Percentiles rank a stretch among this genome's conserved stretches.
phyloP scores from a whole-genome alignment of 2,329 filamentous ascomycete species.

The Periglandula ipomoeae region DNA sequence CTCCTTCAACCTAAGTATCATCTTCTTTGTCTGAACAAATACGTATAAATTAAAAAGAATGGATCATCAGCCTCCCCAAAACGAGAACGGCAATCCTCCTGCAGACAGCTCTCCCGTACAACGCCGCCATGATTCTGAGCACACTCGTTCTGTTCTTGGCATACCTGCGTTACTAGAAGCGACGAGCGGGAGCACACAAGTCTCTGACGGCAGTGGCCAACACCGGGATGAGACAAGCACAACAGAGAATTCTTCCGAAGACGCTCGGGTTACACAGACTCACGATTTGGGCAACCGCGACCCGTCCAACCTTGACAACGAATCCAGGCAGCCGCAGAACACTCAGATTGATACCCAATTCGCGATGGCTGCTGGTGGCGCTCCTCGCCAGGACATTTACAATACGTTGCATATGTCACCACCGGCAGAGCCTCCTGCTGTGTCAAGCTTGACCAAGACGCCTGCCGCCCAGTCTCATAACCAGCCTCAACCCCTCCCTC shows the following conservation, averaged over 20 bases:
- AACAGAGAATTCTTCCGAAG: constrained; percentile 2
- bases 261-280: constrained; percentile 2
- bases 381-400: not conserved
- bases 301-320: not conserved
- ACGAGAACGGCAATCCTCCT: not conserved
- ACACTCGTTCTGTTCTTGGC: constrained; percentile 4
- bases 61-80: not conserved
- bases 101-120: not conserved
- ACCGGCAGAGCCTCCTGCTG: not conserved
- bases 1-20: not conserved
- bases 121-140: not conserved
- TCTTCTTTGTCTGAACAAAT: not conserved
- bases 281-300: not conserved
- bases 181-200: not conserved
- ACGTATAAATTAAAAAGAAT: not conserved
- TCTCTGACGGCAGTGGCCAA: not conserved
- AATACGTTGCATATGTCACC: constrained; percentile 1
- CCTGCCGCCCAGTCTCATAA: not conserved
- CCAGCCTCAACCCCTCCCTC: not conserved
- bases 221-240: not conserved
- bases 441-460: not conserved
- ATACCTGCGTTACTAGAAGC: constrained; percentile 4
- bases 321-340: not conserved
- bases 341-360: not conserved
- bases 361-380: not conserved